phyloP scores from a whole-genome alignment of 441 rosid species.

The Heliophila coronopifolia region DNA sequence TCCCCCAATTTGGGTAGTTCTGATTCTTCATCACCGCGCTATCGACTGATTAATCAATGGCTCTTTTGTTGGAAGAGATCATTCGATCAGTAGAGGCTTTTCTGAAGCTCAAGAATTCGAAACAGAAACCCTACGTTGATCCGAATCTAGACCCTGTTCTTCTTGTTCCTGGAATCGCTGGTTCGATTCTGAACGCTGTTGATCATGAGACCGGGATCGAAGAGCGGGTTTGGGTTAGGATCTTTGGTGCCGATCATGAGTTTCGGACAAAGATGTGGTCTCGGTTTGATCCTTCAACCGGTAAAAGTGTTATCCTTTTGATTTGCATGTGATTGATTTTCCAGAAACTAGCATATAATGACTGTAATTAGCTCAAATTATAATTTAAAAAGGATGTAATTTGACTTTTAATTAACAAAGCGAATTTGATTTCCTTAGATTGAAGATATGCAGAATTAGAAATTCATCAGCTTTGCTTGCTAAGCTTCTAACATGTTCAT shows the following conservation, averaged over 20 bases:
- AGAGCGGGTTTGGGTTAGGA: constrained; percentile 90
- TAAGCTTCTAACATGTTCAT: not conserved
- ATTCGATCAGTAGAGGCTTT: constrained; percentile 61
- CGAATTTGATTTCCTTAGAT: not conserved
- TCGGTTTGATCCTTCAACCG: constrained; percentile 68
- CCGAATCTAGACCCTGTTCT: constrained; percentile 85
- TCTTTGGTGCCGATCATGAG: constrained; percentile 67
- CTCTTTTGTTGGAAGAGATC: constrained; percentile 59
- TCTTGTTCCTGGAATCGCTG: constrained; percentile 90
- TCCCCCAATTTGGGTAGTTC: constrained; percentile 10
- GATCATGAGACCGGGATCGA: constrained; percentile 47
- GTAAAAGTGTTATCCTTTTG: constrained; percentile 30
- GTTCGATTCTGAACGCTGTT: constrained; percentile 69
- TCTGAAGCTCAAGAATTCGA: constrained; percentile 41
- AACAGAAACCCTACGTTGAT: constrained; percentile 59
- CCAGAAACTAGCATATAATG: not conserved
- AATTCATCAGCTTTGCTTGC: constrained; percentile 3
- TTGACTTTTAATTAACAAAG: not conserved
- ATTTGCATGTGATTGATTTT: not conserved
- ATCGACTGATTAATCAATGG: constrained; percentile 37
- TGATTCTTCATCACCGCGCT: not conserved
- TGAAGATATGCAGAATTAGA: no score
- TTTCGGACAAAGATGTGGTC: constrained; percentile 88
- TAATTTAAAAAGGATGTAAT: not conserved
- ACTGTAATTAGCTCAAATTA: not conserved